Conservation (phyloP, 2,329 filamentous ascomycete genomes). For the Alternaria sp. region DNA sequence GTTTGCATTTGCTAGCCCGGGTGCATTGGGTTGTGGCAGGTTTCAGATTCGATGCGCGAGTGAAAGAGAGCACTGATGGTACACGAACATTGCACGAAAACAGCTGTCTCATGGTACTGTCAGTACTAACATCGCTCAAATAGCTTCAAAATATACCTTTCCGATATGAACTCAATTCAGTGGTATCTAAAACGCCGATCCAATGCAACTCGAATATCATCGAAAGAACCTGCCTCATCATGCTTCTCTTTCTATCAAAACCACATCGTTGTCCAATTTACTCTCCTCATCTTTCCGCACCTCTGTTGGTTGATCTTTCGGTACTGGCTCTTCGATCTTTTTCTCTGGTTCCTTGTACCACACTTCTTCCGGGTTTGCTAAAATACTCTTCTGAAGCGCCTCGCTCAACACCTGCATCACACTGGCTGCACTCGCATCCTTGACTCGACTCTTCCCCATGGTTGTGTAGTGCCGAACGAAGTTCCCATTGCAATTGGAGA, state of each 20-base stretch:
- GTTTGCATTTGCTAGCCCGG: conserved; percentile 23
- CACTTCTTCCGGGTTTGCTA: conserved; percentile 9
- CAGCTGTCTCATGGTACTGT: neutral
- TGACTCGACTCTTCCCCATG: conserved; percentile 24
- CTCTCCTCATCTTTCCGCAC: neutral
- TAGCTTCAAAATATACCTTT: neutral
- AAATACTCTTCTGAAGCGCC: conserved; percentile 19
- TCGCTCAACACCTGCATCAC: conserved; percentile 27
- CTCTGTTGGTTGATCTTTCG: neutral
- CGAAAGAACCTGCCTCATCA: neutral
- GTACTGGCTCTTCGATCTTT: neutral
- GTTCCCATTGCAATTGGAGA: conserved; percentile 38
- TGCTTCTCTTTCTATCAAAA: conserved; percentile 5
- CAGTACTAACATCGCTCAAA: neutral
- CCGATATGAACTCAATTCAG: neutral
- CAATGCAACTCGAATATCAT: neutral
- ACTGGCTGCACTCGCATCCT: conserved; percentile 14
- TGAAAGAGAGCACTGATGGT: conserved; percentile 26
- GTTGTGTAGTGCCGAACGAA: conserved; percentile 43
- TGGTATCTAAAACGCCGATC: neutral
- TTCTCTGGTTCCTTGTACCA: conserved; percentile 25
- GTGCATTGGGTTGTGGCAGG: conserved; percentile 5
- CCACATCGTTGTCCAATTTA: neutral
- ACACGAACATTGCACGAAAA: neutral
- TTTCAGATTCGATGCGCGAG: conserved; percentile 22